Evolutionary conservation across 2,329 filamentous ascomycete genomes (phyloP), one percentile per base, ranked within the genome.

Genomic region (Aureobasidium sp.): DNA sequence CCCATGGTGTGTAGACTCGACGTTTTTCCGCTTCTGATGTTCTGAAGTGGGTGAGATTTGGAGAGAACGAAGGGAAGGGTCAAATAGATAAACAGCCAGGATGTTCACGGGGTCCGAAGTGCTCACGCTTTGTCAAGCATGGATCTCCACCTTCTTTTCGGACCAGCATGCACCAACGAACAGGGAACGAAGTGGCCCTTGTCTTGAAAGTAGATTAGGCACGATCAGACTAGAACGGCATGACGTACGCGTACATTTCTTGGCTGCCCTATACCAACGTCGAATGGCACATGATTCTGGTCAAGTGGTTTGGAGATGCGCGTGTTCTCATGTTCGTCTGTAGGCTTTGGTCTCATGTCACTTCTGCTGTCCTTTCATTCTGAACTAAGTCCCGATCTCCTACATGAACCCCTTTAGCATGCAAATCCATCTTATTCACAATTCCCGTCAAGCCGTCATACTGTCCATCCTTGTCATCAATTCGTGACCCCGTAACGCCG

Each of bases 401-500:
- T 9, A 45, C 7, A 21, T 21, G 23, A 45, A 9, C 11, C 4
- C 40, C 8, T 46, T 13, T 8, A 9, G 15, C 53, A 57, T 46
- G 40, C 40, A 27, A n/a, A n/a, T 11, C 40, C 13, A 8, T 57
- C 37, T 25, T 45, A 37, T 57, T 25, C 53, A 57, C 40, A 46
- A 8, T 35, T 15, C 27, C 38, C 23, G 27, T 21, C 25, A 55
- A 43, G 51, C 29, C 51, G 29, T 55, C 8, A 33, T 42, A 43
- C 51, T 40, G 40, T 54, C 21, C 31, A 3, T 27, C 19, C 55
- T 21, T 47, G 21, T 58, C 55, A 49, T 58, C 43, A 58, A 38
- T 17, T 58, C 55, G 43, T 58, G 31, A 58, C 37, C 47, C 37
- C 19, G 25, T 21, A 60, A 60, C 58, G 58, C 58, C 58, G 23